Percentiles rank a stretch among this genome's conserved stretches.
These are phyloP conservation scores for Nannochloropsis salina DNA, from an alignment of 108 stramenopile genomes.

Conservation along the genomic window DNA sequence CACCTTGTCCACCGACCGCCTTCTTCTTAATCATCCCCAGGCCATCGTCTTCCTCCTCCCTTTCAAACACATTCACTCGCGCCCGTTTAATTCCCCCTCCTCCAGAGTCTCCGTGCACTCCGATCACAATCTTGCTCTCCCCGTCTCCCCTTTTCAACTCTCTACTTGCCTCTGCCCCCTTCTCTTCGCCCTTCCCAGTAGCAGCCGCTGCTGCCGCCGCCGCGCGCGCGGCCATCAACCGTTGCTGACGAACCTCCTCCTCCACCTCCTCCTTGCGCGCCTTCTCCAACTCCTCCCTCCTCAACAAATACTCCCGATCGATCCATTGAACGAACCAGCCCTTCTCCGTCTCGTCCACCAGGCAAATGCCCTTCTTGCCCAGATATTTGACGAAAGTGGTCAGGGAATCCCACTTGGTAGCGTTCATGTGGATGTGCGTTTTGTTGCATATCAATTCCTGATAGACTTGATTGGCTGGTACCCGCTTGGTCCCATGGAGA, in stretches of 20 bases:
- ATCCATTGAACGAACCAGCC: slow-evolving; percentile 95
- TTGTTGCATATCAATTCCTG: slow-evolving; percentile 92
- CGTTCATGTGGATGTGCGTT: slow-evolving; percentile 98
- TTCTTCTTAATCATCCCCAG: neutral
- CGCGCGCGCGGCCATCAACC: neutral
- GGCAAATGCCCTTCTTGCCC: slow-evolving; percentile 78
- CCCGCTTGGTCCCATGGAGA: slow-evolving; percentile 79
- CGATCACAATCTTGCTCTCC: slow-evolving; percentile 5
- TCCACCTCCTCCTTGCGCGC: slow-evolving; percentile 48
- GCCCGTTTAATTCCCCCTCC: slow-evolving; percentile 1
- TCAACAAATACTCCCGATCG: slow-evolving; percentile 67
- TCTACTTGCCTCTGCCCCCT: slow-evolving; percentile 9
- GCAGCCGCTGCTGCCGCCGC: slow-evolving; percentile 20
- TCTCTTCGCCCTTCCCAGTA: neutral
- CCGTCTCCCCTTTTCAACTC: slow-evolving; percentile 27
- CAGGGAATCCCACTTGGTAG: slow-evolving; percentile 88
- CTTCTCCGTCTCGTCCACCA: slow-evolving; percentile 92
- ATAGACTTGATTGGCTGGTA: slow-evolving; percentile 92
- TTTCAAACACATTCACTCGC: slow-evolving; percentile 27
- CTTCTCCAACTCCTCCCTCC: slow-evolving; percentile 48
- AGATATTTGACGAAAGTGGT: slow-evolving; percentile 91
- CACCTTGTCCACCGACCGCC: neutral
- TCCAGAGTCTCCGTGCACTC: neutral
- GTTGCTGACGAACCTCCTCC: slow-evolving; percentile 51
- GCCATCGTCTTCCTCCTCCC: slow-evolving; percentile 14